Evolutionary conservation across 1,139 yeast genomes (phyloP).

Genomic region (Lizanozyma gosingica): DNA sequence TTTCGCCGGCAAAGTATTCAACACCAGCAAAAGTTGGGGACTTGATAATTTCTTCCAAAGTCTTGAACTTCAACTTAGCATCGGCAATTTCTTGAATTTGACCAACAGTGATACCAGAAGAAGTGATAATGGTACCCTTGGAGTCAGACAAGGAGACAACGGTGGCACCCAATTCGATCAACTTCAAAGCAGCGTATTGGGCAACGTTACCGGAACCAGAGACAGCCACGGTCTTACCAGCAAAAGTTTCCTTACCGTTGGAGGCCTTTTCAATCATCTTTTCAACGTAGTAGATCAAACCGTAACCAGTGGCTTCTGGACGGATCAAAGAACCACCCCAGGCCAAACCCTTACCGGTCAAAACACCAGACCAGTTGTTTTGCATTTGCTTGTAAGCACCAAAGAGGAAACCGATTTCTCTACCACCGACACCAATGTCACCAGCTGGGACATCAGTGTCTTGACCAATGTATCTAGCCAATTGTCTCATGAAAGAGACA

Average conservation of each 20-base stretch:
- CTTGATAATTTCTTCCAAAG: slow-evolving; percentile 61
- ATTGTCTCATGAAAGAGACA: slow-evolving; percentile 90
- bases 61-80: slow-evolving; percentile 75
- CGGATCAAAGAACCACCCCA: slow-evolving; percentile 99
- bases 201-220: slow-evolving; percentile 99
- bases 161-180: slow-evolving; percentile 91
- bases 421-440: slow-evolving; percentile 90
- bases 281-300: slow-evolving; percentile 92
- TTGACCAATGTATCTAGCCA: slow-evolving; percentile 92
- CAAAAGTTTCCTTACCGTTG: slow-evolving; percentile 77
- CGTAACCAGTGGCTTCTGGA: slow-evolving; percentile 99
- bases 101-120: slow-evolving; percentile 71
- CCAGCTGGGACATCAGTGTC: slow-evolving; percentile 98
- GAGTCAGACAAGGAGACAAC: slow-evolving; percentile 94
- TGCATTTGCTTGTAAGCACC: slow-evolving; percentile 93
- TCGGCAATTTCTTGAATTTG: slow-evolving; percentile 72
- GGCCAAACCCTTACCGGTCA: slow-evolving; percentile 94
- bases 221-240: slow-evolving; percentile 90
- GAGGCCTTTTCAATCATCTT: slow-evolving; percentile 95
- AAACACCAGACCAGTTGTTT: slow-evolving; percentile 94
- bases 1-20: slow-evolving; percentile 83
- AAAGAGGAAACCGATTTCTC: slow-evolving; percentile 87
- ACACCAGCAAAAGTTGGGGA: slow-evolving; percentile 55
- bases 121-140: slow-evolving; percentile 74
- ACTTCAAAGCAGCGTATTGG: slow-evolving; percentile 96